Percentiles rank a stretch among this genome's conserved stretches.
These are phyloP conservation scores for Berberis vulgaris DNA, from an alignment of 164 flowering plant species.

Conservation along the genomic window DNA sequence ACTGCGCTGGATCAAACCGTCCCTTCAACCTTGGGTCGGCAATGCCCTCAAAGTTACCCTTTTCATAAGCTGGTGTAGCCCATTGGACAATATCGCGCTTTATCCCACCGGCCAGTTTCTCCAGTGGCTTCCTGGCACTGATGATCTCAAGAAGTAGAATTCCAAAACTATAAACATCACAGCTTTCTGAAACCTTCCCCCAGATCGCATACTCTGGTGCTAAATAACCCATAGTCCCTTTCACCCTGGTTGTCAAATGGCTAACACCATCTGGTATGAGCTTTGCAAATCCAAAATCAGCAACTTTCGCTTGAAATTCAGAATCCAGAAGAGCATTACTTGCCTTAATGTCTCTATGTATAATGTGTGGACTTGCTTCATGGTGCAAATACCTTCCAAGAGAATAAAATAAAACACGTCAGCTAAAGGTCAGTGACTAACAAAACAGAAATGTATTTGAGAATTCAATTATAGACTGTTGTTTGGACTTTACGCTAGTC, in stretches of 20 bases:
- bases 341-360: constrained; percentile 73
- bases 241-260: constrained; percentile 64
- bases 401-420: background rate
- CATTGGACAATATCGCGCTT: constrained; percentile 66
- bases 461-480: too few relatives aligned
- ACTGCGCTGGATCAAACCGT: constrained; percentile 28
- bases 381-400: constrained; percentile 61
- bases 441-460: too few relatives aligned
- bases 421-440: too few relatives aligned
- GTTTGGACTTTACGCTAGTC: constrained; percentile 51
- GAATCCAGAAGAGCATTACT: constrained; percentile 64
- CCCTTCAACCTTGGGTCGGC: constrained; percentile 59
- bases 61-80: constrained; percentile 47
- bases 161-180: constrained; percentile 81
- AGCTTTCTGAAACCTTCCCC: constrained; percentile 81
- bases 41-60: constrained; percentile 34
- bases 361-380: constrained; percentile 68
- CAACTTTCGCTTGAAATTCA: constrained; percentile 56
- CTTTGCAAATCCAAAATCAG: constrained; percentile 78
- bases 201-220: constrained; percentile 86
- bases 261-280: constrained; percentile 59
- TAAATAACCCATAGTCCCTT: constrained; percentile 65
- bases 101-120: constrained; percentile 47
- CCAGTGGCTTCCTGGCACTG: constrained; percentile 51
- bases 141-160: constrained; percentile 54